Evolutionary conservation across 495 filamentous ascomycete species (phyloP), one percentile per base, ranked within the genome.

Genomic region (Aspergillus ostianus): DNA sequence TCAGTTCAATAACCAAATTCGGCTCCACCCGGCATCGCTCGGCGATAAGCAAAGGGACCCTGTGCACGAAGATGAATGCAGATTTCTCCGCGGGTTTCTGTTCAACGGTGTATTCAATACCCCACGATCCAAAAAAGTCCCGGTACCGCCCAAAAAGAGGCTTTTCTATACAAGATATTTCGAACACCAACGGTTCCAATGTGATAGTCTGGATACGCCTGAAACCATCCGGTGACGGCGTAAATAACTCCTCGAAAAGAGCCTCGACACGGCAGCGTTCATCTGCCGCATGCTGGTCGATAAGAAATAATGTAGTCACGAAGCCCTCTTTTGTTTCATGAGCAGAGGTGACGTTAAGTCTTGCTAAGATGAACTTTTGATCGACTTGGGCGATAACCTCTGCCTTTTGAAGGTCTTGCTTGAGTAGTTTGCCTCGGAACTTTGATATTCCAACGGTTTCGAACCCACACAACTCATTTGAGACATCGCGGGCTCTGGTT

Each of bases 251-350:
- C 19, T 67, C 57, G 44, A 90, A 76, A 0, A 98, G 78, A 0
- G 67, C 67, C 71, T 98, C 94, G 8, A 97, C 83, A 6, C 88
- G 84, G 65, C 89, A 88, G 19, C 94, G 82, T 72, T 98, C 94
- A 72, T 95, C 91, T 1, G 93, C 94, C 10, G 94, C 94, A 69
- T 98, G 94, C 65, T 98, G 94, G 69, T 98, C 94, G 48, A 98
- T 82, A 10, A 97, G 78, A 0, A 95, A 82, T 1, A 98, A 76
- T 41, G 36, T 41, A 15, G 36, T 17, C 15, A 10, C 36, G 36
- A 17, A 20, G 21, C 60, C 36, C 46, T 41, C 7, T 12, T 51
- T 30, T 23, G 7, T 27, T 20, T 12, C 59, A 4, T 44, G 32
- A 4, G 30, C 50, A 45, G 30, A 8, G 13, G 51, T 66, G 26